Percentiles rank a stretch among this genome's conserved stretches.
Conservation (phyloP, 75 land plant species). For the Cryptomeria japonica region DNA sequence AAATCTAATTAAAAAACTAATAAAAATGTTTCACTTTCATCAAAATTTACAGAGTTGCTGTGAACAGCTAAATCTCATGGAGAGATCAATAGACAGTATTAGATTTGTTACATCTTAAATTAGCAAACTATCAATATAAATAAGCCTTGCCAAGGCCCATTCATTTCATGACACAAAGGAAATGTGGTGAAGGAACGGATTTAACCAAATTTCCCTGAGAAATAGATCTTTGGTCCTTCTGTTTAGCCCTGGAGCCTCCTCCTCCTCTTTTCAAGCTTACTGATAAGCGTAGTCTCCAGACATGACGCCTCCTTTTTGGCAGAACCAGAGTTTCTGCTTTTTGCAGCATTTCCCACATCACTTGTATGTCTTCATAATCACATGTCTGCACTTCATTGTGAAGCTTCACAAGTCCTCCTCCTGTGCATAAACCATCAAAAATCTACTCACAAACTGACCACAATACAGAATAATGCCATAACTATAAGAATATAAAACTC, state of each 20-base stretch:
- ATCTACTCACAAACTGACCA: not conserved
- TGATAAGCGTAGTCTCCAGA: not conserved
- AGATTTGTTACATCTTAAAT: no score
- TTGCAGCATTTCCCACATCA: conserved; percentile 22
- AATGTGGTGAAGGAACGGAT: not conserved
- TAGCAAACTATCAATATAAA: no score
- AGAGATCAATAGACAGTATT: no score
- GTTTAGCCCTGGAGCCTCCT: not conserved
- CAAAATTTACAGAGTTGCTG: no score
- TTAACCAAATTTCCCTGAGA: not conserved
- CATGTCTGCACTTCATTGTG: conserved; percentile 16
- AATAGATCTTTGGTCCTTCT: not conserved
- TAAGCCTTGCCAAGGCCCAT: not conserved
- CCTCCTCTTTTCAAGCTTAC: not conserved
- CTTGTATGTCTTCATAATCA: conserved; percentile 14
- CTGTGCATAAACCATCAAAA: no score
- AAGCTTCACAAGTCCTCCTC: conserved; percentile 15
- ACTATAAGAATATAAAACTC: no score
- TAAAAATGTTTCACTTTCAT: no score
- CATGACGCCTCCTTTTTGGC: not conserved
- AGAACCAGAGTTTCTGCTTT: not conserved
- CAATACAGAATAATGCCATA: no score
- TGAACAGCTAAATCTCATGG: no score
- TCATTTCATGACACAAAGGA: not conserved
- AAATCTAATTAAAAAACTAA: no score